Evolutionary conservation across 2,329 filamentous ascomycete species (phyloP), one percentile per base, ranked within the genome.

Genomic region (Diaporthe helianthi): DNA sequence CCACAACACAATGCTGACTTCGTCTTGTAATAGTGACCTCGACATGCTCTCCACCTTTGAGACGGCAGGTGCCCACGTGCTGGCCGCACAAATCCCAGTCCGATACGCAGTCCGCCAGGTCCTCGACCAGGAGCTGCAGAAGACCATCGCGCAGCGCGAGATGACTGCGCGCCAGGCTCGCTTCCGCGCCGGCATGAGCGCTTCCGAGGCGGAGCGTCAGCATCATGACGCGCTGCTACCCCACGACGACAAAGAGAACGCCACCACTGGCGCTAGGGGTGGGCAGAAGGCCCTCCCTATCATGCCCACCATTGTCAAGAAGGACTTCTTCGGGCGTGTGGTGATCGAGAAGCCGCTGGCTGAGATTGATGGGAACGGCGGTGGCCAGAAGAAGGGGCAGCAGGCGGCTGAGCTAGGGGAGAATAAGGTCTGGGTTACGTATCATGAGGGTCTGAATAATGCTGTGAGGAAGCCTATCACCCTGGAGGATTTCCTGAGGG

Each of bases 61-160:
- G 73, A 93, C 93, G 0, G 87, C 86, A 9, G 81, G 85, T 2
- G 82, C 88, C 4, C 81, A 85, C 4, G 75, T 83, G 2, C 81
- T 87, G 19, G 82, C 85, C 46, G 86, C 87, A 2, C 87, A 88
- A 12, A 89, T 89, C 0, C 93, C 93, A 0, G 93, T 93, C 0
- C 89, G 96, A n/a, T 99, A 93, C 76, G 95, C 95, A 1, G 91
- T 99, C 7, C 90, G 96, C 26, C 95, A 98, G 78, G 94, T 98
- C 10, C 86, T 99, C 1, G 94, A 97, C 76, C 93, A 96, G 78
- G 95, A 98, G 78, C 92, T 95, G 75, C 89, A 88, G 71, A 93
- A 92, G 76, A 91, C 93, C 58, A 86, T 90, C 15, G 82, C 87
- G 36, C 83, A 89, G 41, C 89, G 91, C 17, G 90, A 92, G 61